These are phyloP conservation scores for Leccinum variabile DNA, from an alignment of 1,284 basidiomycete species.

Conservation along the genomic window DNA sequence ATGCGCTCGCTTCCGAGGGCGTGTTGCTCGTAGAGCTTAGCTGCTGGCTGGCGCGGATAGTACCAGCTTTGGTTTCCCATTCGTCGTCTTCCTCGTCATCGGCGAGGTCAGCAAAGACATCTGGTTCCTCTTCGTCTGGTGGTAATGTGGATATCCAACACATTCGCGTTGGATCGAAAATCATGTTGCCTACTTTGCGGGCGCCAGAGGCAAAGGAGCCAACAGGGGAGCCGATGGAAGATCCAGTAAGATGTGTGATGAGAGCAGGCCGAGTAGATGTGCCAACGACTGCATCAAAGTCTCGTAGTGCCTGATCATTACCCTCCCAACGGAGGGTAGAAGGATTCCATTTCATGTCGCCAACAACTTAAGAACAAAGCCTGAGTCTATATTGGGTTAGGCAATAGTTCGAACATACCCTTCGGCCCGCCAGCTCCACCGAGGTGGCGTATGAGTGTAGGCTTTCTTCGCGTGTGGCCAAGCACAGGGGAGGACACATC, in stretches of 20 bases:
- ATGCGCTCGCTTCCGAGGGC: constrained; percentile 40
- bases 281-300: constrained; percentile 82
- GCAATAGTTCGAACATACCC: constrained; percentile 50
- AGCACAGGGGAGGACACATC: constrained; percentile 43
- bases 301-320: constrained; percentile 86
- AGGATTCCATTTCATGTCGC: constrained; percentile 98
- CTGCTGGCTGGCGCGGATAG: constrained; percentile 67
- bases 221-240: constrained; percentile 75
- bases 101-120: constrained; percentile 86
- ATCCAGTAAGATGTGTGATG: constrained; percentile 87
- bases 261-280: constrained; percentile 91
- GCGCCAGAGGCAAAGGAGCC: constrained; percentile 75
- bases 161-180: constrained; percentile 92
- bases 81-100: constrained; percentile 79
- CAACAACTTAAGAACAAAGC: constrained; percentile 59
- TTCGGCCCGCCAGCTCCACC: constrained; percentile 71
- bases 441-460: constrained; percentile 86
- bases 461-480: constrained; percentile 59
- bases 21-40: constrained; percentile 36
- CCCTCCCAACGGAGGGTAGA: constrained; percentile 90
- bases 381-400: constrained; percentile 20
- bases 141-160: constrained; percentile 87
- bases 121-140: constrained; percentile 89
- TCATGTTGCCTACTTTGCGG: constrained; percentile 94
- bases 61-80: constrained; percentile 72